phyloP scores from a whole-genome alignment of 2,329 filamentous ascomycete genomes.

The Raffaelea arxii region DNA sequence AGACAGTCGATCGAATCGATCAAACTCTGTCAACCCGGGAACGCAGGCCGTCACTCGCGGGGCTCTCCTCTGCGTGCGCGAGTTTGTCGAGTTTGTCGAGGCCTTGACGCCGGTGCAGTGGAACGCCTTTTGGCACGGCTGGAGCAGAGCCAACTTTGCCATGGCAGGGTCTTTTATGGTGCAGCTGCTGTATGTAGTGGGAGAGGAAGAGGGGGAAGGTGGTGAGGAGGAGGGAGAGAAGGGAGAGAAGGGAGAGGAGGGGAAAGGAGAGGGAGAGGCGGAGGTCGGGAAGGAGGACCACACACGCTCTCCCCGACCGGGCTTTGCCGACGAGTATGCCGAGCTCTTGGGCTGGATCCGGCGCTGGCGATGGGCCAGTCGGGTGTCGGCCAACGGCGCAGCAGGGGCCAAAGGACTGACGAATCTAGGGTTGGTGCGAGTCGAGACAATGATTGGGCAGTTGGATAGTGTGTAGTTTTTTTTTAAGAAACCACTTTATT shows the following conservation, averaged over 20 bases:
- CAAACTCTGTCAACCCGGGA: background rate
- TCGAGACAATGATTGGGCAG: constrained; percentile 8
- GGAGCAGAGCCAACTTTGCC: constrained; percentile 12
- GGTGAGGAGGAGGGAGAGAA: background rate
- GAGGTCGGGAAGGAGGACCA: background rate
- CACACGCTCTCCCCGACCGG: background rate
- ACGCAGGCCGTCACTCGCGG: constrained; percentile 9
- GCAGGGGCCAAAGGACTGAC: constrained; percentile 12
- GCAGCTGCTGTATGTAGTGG: constrained; percentile 8
- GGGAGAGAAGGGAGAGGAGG: no score
- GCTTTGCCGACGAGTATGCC: constrained; percentile 4
- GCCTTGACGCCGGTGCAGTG: constrained; percentile 9
- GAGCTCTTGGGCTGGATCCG: constrained; percentile 10
- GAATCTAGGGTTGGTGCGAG: constrained; percentile 10
- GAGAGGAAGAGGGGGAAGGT: background rate
- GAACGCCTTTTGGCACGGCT: constrained; percentile 15
- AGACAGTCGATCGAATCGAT: background rate
- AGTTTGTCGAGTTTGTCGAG: constrained; percentile 15
- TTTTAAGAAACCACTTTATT: no score
- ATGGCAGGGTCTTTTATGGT: constrained; percentile 13
- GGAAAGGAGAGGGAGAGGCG: no score
- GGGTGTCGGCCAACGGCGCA: constrained; percentile 8
- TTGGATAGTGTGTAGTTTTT: no score
- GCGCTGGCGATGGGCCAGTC: constrained; percentile 12
- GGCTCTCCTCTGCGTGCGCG: constrained; percentile 10